A percentile compares a stretch with the other conserved stretches of the same genome.
phyloP scores from a whole-genome alignment of 2,329 filamentous ascomycete genomes.

The Incumbomyces lentus region DNA sequence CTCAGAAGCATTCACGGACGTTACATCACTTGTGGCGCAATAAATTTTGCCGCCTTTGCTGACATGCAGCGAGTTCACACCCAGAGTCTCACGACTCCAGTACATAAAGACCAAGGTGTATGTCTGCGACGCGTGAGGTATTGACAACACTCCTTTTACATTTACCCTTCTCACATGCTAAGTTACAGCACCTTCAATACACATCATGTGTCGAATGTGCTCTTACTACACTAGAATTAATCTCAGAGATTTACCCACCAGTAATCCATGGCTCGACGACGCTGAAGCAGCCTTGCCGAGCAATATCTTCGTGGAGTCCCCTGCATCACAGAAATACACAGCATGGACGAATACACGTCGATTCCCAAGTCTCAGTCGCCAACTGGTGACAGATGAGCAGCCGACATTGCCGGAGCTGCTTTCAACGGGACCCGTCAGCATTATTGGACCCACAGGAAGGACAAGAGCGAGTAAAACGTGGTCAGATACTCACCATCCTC shows the following conservation, averaged over 20 bases:
- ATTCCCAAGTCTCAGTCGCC: not conserved
- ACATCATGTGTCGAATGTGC: constrained; percentile 7
- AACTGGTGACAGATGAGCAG: no score
- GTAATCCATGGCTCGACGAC: constrained; percentile 3
- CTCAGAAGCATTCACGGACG: no score
- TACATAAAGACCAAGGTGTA: no score
- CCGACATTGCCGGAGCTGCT: no score
- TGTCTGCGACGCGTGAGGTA: no score
- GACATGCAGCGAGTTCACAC: not conserved
- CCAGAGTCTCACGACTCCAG: no score
- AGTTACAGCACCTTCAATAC: not conserved
- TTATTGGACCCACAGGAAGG: no score
- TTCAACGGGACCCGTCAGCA: no score
- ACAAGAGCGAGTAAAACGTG: no score
- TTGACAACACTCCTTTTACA: not conserved
- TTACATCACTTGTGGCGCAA: no score
- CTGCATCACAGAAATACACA: not conserved
- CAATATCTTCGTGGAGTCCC: constrained; percentile 3
- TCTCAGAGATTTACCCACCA: not conserved
- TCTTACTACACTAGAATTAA: constrained; percentile 1
- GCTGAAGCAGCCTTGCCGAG: not conserved
- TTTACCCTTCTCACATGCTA: no score
- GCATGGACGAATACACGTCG: constrained; percentile 2
- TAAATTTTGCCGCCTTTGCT: not conserved
- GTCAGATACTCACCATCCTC: no score